Evolutionary conservation across 2,329 filamentous ascomycete genomes (phyloP), one percentile per base, ranked within the genome.

Genomic region (Ambrosiella xylebori): DNA sequence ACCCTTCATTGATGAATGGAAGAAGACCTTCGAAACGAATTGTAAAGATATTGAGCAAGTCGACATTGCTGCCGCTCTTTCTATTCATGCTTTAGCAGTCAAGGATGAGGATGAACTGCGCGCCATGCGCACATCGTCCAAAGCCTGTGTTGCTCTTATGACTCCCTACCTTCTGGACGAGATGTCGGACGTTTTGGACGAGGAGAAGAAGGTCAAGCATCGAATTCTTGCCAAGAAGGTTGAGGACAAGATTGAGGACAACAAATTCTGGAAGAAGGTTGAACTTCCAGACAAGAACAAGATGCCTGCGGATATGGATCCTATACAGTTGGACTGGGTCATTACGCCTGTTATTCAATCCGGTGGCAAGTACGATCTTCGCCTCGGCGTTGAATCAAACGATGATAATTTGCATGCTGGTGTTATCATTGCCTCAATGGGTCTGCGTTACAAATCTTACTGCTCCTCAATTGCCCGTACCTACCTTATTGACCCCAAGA

Each of bases 121-220:
- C 63, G 85, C 88, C 9, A 96, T 98, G 78, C 84, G 94, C 67
- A 94, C 91, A 64, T 89, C 91, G 3, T 93, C 93, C 58, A 86
- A 93, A 67, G 91, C 93, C 52, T 96, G 90, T 64, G 91, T 94
- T 63, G 90, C 89, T 60, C 76, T 97, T 61, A 94, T 97, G 84
- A 88, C 88, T 55, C 88, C 91, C 61, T 98, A 93, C 71, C 97
- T 97, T 69, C 84, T 98, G 63, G 93, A 98, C 67, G 90, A 96
- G 69, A 97, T 98, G 90, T 95, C 91, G 55, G 85, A 86, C 64
- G 85, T 97, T 56, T 81, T 98, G 61, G 93, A 98, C 67, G 85
- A 90, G 64, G 94, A 97, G 70, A 96, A 95, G 76, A 95, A 95
- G 68, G 88, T 97, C 67, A 93, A 89, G 62, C 93, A 98, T 71